phyloP scores from a whole-genome alignment of 2,329 filamentous ascomycete genomes.

The Aspergillus oerlinghausenensis region DNA sequence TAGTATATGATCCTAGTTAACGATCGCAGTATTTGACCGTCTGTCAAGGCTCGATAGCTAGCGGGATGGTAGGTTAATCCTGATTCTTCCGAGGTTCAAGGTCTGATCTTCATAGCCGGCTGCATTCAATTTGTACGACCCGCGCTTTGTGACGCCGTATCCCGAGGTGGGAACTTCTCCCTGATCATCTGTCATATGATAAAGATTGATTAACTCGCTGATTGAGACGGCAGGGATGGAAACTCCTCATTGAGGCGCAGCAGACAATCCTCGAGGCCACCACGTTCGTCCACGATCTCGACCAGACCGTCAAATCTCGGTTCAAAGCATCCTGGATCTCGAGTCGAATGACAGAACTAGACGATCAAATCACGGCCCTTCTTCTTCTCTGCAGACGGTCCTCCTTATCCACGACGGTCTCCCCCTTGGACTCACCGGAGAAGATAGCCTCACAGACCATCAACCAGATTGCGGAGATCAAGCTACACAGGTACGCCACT shows the following conservation, averaged over 20 bases:
- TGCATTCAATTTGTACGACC: conserved; percentile 17
- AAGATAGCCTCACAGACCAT: conserved; percentile 17
- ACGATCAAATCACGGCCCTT: conserved; percentile 13
- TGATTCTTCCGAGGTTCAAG: background rate
- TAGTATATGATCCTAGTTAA: background rate
- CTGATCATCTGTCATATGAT: background rate
- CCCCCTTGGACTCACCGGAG: conserved; percentile 12
- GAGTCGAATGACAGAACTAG: conserved; percentile 17
- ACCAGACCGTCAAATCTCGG: conserved; percentile 9
- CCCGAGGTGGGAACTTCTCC: conserved; percentile 8
- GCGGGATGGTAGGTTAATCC: conserved; percentile 40
- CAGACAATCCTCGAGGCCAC: conserved; percentile 20
- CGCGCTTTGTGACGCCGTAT: conserved; percentile 20
- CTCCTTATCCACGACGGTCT: conserved; percentile 1
- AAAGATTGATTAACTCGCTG: background rate
- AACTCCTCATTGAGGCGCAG: conserved; percentile 20
- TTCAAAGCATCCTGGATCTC: conserved; percentile 12
- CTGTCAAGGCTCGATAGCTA: conserved; percentile 50
- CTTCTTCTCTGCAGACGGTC: conserved; percentile 8
- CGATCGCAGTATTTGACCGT: conserved; percentile 44
- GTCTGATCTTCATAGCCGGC: conserved; percentile 10
- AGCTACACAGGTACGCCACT: conserved; percentile 17
- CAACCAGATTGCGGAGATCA: conserved; percentile 23
- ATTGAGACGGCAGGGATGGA: conserved; percentile 15
- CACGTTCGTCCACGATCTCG: conserved; percentile 18